phyloP scores from a whole-genome alignment of 495 filamentous ascomycete genomes.

The Aspergillus homomorphus region DNA sequence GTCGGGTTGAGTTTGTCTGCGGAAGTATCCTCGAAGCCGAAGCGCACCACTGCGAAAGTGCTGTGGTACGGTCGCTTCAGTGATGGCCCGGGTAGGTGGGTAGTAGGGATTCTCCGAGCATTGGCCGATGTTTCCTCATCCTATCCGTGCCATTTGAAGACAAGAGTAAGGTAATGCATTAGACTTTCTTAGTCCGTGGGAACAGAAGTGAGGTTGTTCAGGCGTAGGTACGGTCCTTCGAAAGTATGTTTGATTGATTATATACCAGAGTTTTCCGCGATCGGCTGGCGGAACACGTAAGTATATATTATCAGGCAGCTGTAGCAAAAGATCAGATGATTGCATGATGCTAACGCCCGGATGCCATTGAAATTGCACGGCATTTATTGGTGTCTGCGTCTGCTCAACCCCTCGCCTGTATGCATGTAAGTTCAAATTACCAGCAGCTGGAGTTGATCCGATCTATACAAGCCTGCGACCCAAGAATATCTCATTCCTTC shows the following conservation, averaged over 20 bases:
- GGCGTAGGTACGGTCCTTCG: neutral
- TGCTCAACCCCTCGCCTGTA: neutral
- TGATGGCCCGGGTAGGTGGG: neutral
- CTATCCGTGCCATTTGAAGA: neutral
- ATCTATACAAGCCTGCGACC: neutral
- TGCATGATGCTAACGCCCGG: neutral
- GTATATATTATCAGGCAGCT: neutral
- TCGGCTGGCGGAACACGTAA: neutral
- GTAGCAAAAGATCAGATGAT: neutral
- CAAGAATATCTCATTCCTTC: neutral
- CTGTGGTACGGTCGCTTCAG: neutral
- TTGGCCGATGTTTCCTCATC: neutral
- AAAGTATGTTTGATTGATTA: neutral
- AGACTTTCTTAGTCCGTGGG: neutral
- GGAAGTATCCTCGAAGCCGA: neutral
- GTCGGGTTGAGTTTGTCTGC: neutral
- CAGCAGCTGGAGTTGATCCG: neutral
- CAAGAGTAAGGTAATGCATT: neutral
- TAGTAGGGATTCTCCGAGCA: slow-evolving; percentile 4
- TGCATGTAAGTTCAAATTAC: neutral
- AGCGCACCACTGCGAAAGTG: neutral
- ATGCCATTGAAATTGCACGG: neutral
- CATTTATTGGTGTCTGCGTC: neutral
- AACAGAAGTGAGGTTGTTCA: neutral
- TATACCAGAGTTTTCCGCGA: neutral